phyloP scores from a whole-genome alignment of 345 rosid genomes.

The Populus simonii region DNA sequence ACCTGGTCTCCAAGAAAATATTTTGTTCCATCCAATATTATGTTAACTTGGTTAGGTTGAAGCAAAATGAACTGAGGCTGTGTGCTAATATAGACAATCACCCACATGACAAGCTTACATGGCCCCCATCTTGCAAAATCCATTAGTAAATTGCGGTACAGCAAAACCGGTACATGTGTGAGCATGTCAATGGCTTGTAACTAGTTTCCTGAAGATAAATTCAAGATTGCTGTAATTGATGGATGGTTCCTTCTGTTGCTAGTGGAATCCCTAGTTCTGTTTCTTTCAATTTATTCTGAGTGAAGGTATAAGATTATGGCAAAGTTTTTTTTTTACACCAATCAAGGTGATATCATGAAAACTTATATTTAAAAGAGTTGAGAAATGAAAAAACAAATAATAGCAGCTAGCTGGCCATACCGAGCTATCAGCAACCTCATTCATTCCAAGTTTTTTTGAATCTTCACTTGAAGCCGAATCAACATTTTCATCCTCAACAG shows the following conservation, averaged over 20 bases:
- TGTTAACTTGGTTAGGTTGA: neutral
- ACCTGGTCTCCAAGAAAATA: too few relatives aligned
- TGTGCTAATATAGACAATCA: neutral
- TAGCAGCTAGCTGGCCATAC: slow-evolving; percentile 39
- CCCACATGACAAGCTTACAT: neutral
- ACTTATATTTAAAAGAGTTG: neutral
- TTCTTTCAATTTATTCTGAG: neutral
- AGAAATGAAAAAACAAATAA: neutral
- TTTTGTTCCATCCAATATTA: neutral
- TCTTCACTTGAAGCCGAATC: slow-evolving; percentile 88
- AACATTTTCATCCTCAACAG: slow-evolving; percentile 59
- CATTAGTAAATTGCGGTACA: neutral
- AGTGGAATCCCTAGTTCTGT: neutral
- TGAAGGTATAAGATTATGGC: neutral
- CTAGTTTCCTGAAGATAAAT: neutral
- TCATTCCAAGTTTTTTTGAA: slow-evolving; percentile 39
- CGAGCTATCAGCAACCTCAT: slow-evolving; percentile 56
- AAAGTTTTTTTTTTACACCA: neutral
- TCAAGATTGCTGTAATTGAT: neutral
- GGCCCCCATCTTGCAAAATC: neutral
- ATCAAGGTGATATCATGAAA: neutral
- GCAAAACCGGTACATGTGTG: neutral
- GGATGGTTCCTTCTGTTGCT: neutral
- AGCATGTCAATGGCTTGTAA: neutral
- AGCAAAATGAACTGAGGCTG: neutral